These are phyloP conservation scores for Lasiosphaeriaceae sp. DNA, from an alignment of 495 filamentous ascomycete genomes.

Conservation along the genomic window DNA sequence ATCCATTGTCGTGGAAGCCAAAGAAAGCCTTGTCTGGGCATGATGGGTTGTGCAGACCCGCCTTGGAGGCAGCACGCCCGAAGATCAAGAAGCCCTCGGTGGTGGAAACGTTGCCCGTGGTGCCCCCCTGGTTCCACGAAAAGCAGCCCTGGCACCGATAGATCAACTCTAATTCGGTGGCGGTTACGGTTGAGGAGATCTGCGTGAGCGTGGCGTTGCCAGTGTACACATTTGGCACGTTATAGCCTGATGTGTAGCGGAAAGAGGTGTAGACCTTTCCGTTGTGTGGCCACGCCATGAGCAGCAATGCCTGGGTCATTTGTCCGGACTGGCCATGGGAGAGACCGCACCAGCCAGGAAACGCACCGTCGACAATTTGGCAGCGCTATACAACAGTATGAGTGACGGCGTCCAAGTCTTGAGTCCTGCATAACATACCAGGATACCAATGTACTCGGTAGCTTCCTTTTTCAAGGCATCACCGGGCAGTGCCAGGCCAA, in stretches of 20 bases:
- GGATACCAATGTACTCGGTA: conserved; percentile 55
- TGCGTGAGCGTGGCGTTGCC: conserved; percentile 56
- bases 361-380: conserved; percentile 16
- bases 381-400: conserved; percentile 22
- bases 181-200: conserved; percentile 53
- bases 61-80: conserved; percentile 25
- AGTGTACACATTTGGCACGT: conserved; percentile 52
- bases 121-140: conserved; percentile 42
- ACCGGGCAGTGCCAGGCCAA: conserved; percentile 53
- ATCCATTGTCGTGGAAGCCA: conserved; percentile 33
- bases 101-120: conserved; percentile 21
- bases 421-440: conserved; percentile 27
- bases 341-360: conserved; percentile 54
- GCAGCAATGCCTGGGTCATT: conserved; percentile 57
- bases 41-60: conserved; percentile 17
- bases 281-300: conserved; percentile 53
- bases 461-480: conserved; percentile 48
- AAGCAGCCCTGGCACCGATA: conserved; percentile 63
- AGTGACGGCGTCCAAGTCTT: conserved; percentile 4
- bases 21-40: conserved; percentile 32
- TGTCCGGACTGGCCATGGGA: conserved; percentile 45
- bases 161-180: conserved; percentile 51
- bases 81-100: conserved; percentile 19
- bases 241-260: conserved; percentile 55
- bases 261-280: conserved; percentile 51